Base-by-base conservation (phyloP, 2,329 filamentous ascomycete genomes). In the Onygenales sp. region DNA sequence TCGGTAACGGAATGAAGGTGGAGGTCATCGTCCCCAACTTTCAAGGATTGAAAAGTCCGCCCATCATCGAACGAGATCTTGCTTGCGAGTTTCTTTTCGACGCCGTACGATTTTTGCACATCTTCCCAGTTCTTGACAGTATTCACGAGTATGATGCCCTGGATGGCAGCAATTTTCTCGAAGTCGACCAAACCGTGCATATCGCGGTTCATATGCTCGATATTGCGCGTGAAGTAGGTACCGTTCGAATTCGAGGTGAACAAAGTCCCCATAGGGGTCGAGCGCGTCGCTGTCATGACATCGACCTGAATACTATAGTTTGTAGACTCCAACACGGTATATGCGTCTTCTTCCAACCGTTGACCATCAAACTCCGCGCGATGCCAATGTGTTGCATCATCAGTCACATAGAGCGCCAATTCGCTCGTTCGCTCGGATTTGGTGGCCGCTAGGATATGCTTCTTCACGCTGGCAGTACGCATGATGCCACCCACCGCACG, bases 231-330 rank as follows among this genome's bases (percentile, higher is more conserved):
- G 67, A 97, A 98, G 69, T 92, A 96, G 2, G 90, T 96, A 56
- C 93, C 93, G 66, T 97, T 94, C 34, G 91, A 97, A 67, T 98
- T 98, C 66, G 92, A 97, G 5, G 90, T 95, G 64, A 96, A 92
- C 53, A 98, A 77, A 9, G 87, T 84, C 36, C 93, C 94, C 81
- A 95, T 92, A 0, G 86, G 81, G 45, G 49, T 36, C 46, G 54
- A 44, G 74, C 75, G 40, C 53, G 69, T 73, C 9, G 77, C 78
- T 1, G 86, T 88, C 79, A 92, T 85, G 58, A 97, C 91, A 69
- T 97, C 91, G 52, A 98, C 84, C 71, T 97, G 92, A 61, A 98
- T 90, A 74, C 92, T 96, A 75, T 98, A 96, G 66, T 95, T 92
- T 42, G 93, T 97, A 63, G 91, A 93, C 71, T 97, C 92, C 42